Base-by-base conservation (phyloP, 768 basidiomycete genomes). In the Lentinus tigrinus region DNA sequence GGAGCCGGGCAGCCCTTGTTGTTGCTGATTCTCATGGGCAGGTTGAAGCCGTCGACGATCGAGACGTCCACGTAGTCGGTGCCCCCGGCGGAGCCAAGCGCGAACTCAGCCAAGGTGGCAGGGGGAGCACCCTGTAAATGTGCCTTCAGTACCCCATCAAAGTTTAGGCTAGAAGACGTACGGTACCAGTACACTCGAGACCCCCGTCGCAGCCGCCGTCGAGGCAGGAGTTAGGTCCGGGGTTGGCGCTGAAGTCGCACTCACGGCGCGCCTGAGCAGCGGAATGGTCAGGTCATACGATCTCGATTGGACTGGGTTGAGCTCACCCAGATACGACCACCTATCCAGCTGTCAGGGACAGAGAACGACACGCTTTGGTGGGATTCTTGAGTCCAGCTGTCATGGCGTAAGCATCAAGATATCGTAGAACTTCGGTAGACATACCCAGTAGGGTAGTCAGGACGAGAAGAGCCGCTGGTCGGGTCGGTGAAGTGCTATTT, bases 151-250 rank as follows among this genome's bases (percentile, higher is more conserved):
- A 16, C 21, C 26, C 16, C 31, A 39, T 36, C 16, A 24, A 19
- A 7, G 14, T 21, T 31, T 23, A 52, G 5, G 2, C 21, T 23
- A 19, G 21, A n/a, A 8, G 21, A 63, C 69, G 54, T 40, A 72
- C 76, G 0, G 76, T 77, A 6, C 77, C 77, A 14, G 69, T 72
- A 50, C 76, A 77, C 21, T 66, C 47, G 0, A 77, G 65, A 38
- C 77, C 77, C 43, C 77, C 74, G 42, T 73, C 75, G 64, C 76
- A 76, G 27, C 75, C 75, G 19, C 78, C 77, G 23, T 70, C 71
- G 0, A 68, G 10, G 74, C 72, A 34, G 70, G 69, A 56, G 37
- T 71, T 70, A 36, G 70, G 69, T 27, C 56, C 62, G 31, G 57
- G 63, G 44, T 48, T 60, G 1, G 16, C 48, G 34, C 36, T 46